Conservation (phyloP, 768 basidiomycete genomes). For the Fomitopsis serialis region DNA sequence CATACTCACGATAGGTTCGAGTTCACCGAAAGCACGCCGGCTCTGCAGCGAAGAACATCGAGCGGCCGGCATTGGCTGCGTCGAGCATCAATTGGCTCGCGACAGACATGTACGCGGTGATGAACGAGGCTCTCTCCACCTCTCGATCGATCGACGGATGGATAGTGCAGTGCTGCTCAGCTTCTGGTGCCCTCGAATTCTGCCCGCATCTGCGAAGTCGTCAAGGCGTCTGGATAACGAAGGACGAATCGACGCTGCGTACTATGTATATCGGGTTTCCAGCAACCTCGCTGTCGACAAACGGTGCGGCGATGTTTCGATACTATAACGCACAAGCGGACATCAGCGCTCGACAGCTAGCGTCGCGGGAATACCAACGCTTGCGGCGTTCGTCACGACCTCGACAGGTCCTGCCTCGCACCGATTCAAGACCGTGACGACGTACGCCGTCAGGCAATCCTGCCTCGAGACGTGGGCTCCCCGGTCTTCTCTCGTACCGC, state of each 20-base stretch:
- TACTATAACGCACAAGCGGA: constrained; percentile 1
- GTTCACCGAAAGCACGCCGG: constrained; percentile 9
- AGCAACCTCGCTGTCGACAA: constrained; percentile 3
- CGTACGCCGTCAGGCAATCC: constrained; percentile 26
- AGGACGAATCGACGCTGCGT: not conserved
- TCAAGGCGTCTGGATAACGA: not conserved
- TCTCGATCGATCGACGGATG: constrained; percentile 4
- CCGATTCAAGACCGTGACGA: constrained; percentile 19
- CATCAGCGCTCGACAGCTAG: not conserved
- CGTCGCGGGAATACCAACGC: constrained; percentile 18
- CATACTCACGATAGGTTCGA: constrained; percentile 9
- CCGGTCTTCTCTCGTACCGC: not conserved
- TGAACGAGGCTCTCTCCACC: constrained; percentile 1
- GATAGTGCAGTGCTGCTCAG: not conserved
- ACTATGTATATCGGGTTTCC: constrained; percentile 15
- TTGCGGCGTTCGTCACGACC: constrained; percentile 23
- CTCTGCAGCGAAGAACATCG: constrained; percentile 6
- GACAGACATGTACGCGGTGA: constrained; percentile 10
- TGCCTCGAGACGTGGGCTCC: constrained; percentile 18
- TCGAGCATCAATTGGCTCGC: constrained; percentile 9
- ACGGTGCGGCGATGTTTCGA: constrained; percentile 7
- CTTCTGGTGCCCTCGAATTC: not conserved
- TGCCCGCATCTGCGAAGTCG: not conserved
- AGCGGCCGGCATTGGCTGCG: constrained; percentile 4
- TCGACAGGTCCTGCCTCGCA: constrained; percentile 9